phyloP scores from a whole-genome alignment of 805 yeast species.

The Monosporozyma servazzii region DNA sequence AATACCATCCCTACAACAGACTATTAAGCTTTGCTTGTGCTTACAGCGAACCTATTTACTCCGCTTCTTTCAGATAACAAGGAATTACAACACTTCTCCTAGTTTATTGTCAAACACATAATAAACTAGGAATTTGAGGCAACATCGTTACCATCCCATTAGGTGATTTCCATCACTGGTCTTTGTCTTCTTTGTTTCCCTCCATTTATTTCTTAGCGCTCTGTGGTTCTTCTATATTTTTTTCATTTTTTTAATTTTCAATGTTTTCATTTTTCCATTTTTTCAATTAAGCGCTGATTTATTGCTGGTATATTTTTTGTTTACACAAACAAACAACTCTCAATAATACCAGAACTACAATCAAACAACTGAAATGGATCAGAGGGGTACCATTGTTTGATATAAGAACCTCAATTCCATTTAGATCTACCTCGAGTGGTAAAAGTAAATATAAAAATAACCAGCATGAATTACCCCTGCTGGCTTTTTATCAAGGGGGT shows the following conservation, averaged over 20 bases:
- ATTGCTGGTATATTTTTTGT: constrained; percentile 1
- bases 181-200: not conserved
- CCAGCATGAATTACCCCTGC: not conserved
- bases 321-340: not conserved
- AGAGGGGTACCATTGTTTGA: not conserved
- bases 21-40: not conserved
- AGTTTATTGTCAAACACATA: not conserved
- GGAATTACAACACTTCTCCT: not conserved
- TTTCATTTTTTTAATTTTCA: not conserved
- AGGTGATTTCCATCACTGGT: not conserved
- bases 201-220: not conserved
- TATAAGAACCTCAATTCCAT: not conserved
- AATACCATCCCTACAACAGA: not conserved
- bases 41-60: not conserved
- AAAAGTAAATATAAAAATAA: not conserved
- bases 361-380: not conserved
- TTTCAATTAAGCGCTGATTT: not conserved
- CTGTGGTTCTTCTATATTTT: not conserved
- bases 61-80: not conserved
- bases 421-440: not conserved
- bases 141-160: not conserved
- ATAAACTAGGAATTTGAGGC: not conserved
- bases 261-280: not conserved
- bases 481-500: not conserved
- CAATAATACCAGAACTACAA: not conserved